Percentiles rank a stretch among this genome's conserved stretches.
Evolutionary conservation across 495 filamentous ascomycete species (phyloP).

Genomic region (Penicillium waksmanii): DNA sequence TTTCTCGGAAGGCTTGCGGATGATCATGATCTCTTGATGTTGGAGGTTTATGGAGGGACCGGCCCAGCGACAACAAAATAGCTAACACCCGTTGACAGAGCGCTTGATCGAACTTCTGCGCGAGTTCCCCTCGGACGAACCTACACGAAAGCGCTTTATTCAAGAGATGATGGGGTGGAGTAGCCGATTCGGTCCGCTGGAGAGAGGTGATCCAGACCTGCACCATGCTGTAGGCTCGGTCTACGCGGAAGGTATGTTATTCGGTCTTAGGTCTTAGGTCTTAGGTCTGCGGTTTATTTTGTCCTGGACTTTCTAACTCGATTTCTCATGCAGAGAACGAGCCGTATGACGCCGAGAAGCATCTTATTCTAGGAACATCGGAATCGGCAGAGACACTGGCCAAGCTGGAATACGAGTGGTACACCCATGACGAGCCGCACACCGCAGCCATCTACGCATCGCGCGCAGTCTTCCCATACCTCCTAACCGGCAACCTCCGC

Average conservation of each 20-base stretch:
- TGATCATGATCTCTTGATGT: neutral
- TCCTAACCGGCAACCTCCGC: slow-evolving; percentile 86
- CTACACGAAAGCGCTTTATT: slow-evolving; percentile 87
- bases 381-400: slow-evolving; percentile 82
- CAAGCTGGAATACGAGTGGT: slow-evolving; percentile 90
- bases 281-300: too few species aligned
- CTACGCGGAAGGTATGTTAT: slow-evolving; percentile 71
- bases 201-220: slow-evolving; percentile 91
- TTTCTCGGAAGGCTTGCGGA: neutral
- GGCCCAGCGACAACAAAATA: neutral
- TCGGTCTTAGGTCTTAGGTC: neutral
- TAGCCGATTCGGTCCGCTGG: slow-evolving; percentile 78
- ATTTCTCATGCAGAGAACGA: slow-evolving; percentile 66
- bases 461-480: slow-evolving; percentile 88
- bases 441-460: slow-evolving; percentile 89
- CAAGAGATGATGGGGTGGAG: slow-evolving; percentile 91
- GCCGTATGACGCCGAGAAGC: slow-evolving; percentile 88
- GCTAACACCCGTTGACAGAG: slow-evolving; percentile 34
- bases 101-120: slow-evolving; percentile 68
- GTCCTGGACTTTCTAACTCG: too few species aligned
- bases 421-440: slow-evolving; percentile 82
- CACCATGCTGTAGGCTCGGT: slow-evolving; percentile 91
- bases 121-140: slow-evolving; percentile 80
- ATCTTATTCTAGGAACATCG: slow-evolving; percentile 86
- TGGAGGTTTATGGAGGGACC: neutral